Conservation (phyloP, 2,329 filamentous ascomycete genomes). For the Penicillium sp. region DNA sequence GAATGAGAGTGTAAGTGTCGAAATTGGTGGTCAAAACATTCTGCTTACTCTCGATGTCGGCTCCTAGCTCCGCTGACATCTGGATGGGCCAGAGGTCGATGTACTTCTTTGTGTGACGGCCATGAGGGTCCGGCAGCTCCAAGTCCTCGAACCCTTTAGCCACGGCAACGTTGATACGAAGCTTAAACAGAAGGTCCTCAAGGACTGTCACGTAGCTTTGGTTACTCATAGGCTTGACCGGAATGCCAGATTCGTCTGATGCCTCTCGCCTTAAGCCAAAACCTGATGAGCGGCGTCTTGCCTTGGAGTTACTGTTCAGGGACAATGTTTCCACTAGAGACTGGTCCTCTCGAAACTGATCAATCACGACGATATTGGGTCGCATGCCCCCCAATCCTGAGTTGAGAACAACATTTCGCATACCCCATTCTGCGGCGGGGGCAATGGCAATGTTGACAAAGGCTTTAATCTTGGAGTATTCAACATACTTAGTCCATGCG, state of each 20-base stretch:
- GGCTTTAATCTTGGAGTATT: conserved; percentile 81
- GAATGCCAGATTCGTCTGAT: conserved; percentile 64
- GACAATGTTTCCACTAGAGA: conserved; percentile 60
- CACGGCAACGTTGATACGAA: conserved; percentile 81
- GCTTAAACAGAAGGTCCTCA: conserved; percentile 73
- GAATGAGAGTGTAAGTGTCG: conserved; percentile 84
- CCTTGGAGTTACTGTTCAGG: conserved; percentile 30
- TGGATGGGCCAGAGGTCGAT: conserved; percentile 92
- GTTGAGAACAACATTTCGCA: conserved; percentile 76
- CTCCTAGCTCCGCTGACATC: conserved; percentile 80
- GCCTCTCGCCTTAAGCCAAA: conserved; percentile 12
- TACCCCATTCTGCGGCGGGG: conserved; percentile 79
- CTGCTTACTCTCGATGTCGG: conserved; percentile 61
- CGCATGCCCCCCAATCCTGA: conserved; percentile 84
- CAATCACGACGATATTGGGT: conserved; percentile 80
- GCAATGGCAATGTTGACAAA: conserved; percentile 86
- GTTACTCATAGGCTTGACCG: conserved; percentile 66
- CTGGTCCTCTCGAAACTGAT: conserved; percentile 66
- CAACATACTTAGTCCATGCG: conserved; percentile 83
- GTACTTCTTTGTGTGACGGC: conserved; percentile 66
- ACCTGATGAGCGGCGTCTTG: conserved; percentile 18
- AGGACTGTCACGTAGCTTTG: conserved; percentile 78
- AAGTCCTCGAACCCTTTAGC: conserved; percentile 77
- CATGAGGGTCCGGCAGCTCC: conserved; percentile 65
- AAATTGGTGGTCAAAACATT: conserved; percentile 82